These are phyloP conservation scores for Cladosporium phlei DNA, from an alignment of 2,329 filamentous ascomycete species.

Conservation along the genomic window DNA sequence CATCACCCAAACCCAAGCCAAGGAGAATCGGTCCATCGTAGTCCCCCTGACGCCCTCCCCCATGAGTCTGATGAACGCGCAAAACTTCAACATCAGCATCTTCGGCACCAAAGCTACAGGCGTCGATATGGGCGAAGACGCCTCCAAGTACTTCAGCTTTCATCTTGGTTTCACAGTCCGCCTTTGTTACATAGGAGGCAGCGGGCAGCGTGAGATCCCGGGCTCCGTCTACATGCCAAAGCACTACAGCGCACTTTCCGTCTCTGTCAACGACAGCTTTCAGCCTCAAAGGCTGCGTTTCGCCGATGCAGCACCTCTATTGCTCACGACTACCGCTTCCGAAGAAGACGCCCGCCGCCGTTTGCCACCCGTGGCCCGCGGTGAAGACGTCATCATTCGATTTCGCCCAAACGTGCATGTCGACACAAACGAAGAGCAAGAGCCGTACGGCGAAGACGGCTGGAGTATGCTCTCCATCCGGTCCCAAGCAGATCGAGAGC, in stretches of 20 bases:
- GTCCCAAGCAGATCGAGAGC: conserved; percentile 25
- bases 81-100: conserved; percentile 29
- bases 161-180: conserved; percentile 25
- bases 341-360: conserved; percentile 30
- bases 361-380: conserved; percentile 25
- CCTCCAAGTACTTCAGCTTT: conserved; percentile 27
- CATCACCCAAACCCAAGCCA: conserved; percentile 29
- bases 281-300: conserved; percentile 32
- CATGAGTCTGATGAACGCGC: conserved; percentile 26
- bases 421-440: conserved; percentile 27
- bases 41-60: conserved; percentile 30
- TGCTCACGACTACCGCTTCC: conserved; percentile 32
- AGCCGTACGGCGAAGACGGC: conserved; percentile 30
- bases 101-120: conserved; percentile 32
- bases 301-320: conserved; percentile 30
- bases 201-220: conserved; percentile 31
- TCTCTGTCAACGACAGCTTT: conserved; percentile 31
- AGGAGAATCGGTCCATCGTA: conserved; percentile 24
- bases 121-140: conserved; percentile 32
- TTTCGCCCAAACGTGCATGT: conserved; percentile 33
- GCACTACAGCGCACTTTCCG: conserved; percentile 27
- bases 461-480: conserved; percentile 31
- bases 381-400: conserved; percentile 31
- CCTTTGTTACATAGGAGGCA: conserved; percentile 32
- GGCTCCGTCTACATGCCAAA: conserved; percentile 31